Evolutionary conservation across 345 rosid genomes (phyloP).

Genomic region (Theobroma cacao): DNA sequence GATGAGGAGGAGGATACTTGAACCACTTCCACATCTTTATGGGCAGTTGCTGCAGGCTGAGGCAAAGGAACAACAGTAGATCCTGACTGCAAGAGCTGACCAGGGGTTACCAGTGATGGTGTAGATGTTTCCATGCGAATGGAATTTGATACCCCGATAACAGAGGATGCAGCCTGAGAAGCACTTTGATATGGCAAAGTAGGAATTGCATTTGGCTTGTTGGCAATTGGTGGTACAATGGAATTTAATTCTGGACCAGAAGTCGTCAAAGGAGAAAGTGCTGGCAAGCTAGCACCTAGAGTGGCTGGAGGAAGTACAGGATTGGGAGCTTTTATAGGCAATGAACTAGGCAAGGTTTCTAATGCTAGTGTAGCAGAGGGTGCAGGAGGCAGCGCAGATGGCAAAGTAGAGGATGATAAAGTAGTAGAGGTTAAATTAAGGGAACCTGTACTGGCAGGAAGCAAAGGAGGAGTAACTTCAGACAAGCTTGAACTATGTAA

Average conservation of each 20-base stretch:
- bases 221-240: slow-evolving; percentile 36
- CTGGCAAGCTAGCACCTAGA: slow-evolving; percentile 41
- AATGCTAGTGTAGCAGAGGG: slow-evolving; percentile 56
- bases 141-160: slow-evolving; percentile 43
- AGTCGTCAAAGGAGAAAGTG: slow-evolving; percentile 49
- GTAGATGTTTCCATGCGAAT: slow-evolving; percentile 41
- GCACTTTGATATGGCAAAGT: slow-evolving; percentile 45
- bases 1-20: slow-evolving; percentile 48
- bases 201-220: slow-evolving; percentile 44
- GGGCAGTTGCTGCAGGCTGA: slow-evolving; percentile 44
- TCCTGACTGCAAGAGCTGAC: slow-evolving; percentile 64
- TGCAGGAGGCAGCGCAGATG: slow-evolving; percentile 35
- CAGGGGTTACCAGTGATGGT: slow-evolving; percentile 70
- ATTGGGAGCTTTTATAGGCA: slow-evolving; percentile 44
- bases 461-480: slow-evolving; percentile 44
- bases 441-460: slow-evolving; percentile 39
- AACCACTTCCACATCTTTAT: slow-evolving; percentile 74
- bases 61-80: slow-evolving; percentile 36
- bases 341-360: slow-evolving; percentile 48
- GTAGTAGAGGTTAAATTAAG: slow-evolving; percentile 36
- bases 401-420: slow-evolving; percentile 35
- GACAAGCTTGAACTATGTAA: slow-evolving; percentile 49
- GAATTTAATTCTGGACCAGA: slow-evolving; percentile 45
- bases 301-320: slow-evolving; percentile 46
- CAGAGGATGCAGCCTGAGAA: slow-evolving; percentile 39